Evolutionary conservation across 495 filamentous ascomycete genomes (phyloP).

Genomic region (Penicillium parvum): DNA sequence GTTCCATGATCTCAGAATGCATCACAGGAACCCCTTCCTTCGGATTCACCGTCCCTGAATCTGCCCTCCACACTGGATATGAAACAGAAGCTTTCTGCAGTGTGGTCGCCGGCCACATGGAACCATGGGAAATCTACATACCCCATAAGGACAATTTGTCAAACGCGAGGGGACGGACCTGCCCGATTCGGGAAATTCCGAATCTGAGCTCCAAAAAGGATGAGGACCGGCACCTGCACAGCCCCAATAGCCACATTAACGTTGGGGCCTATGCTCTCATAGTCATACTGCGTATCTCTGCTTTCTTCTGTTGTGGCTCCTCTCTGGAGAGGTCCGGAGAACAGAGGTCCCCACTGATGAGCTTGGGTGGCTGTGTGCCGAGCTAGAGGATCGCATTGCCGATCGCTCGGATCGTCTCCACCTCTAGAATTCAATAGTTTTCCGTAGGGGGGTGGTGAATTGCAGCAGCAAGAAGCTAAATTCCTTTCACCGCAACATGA

Average conservation of each 20-base stretch:
- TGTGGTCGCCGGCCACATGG: slow-evolving; percentile 1
- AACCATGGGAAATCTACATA: not conserved
- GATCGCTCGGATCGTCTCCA: not conserved
- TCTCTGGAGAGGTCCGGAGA: too few species aligned
- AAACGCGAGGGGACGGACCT: not conserved
- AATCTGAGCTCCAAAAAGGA: slow-evolving; percentile 2
- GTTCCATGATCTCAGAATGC: too few species aligned
- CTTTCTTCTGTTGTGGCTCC: too few species aligned
- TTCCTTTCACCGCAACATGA: too few species aligned
- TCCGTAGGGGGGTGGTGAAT: not conserved
- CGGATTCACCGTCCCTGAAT: not conserved
- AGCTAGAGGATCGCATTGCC: slow-evolving; percentile 1
- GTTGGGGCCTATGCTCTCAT: not conserved
- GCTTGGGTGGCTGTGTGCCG: too few species aligned
- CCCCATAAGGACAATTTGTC: slow-evolving; percentile 6
- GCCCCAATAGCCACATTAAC: slow-evolving; percentile 7
- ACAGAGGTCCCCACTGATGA: too few species aligned
- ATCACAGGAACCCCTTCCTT: too few species aligned
- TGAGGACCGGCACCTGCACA: slow-evolving; percentile 4
- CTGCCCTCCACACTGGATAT: slow-evolving; percentile 5
- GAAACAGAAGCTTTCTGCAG: not conserved
- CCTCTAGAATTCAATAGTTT: slow-evolving; percentile 3
- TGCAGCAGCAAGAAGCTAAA: not conserved
- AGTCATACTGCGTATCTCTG: too few species aligned
- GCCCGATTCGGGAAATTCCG: not conserved